Evolutionary conservation across 495 filamentous ascomycete genomes (phyloP).

Genomic region (Penicillium lividum): DNA sequence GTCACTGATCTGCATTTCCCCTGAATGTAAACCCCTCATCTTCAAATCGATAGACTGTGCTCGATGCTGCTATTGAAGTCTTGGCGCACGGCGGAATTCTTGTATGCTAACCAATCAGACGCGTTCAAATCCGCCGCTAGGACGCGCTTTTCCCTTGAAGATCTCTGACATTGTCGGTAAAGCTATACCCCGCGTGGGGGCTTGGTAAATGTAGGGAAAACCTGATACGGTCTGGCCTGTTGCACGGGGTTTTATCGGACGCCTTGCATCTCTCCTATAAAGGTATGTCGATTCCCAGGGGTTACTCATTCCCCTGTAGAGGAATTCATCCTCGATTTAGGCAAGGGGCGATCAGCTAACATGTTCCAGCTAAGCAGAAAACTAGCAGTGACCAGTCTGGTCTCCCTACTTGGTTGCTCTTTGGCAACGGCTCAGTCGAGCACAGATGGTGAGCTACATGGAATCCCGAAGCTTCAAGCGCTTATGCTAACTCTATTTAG

Average conservation of each 20-base stretch:
- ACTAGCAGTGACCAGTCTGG: background rate
- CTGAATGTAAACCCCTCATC: background rate
- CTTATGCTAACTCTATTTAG: slow-evolving; percentile 18
- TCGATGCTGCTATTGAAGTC: background rate
- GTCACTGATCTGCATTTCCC: background rate
- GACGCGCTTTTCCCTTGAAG: slow-evolving; percentile 5
- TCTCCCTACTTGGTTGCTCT: background rate
- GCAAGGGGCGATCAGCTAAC: background rate
- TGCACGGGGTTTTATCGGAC: background rate
- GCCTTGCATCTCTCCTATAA: background rate
- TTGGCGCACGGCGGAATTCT: background rate
- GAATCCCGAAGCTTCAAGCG: background rate
- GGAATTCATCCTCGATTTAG: too few species aligned
- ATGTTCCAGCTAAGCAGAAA: background rate
- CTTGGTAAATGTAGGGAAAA: background rate
- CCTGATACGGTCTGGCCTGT: background rate
- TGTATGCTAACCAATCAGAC: slow-evolving; percentile 13
- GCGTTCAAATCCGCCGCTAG: slow-evolving; percentile 24
- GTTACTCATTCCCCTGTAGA: background rate
- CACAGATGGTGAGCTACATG: slow-evolving; percentile 2
- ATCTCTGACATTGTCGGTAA: background rate
- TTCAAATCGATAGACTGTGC: background rate
- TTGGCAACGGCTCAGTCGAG: background rate
- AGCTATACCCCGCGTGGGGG: background rate
- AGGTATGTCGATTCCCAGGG: background rate